These are phyloP conservation scores for Agarophyton chilense DNA, from an alignment of 23 red algal genomes.

Conservation along the genomic window DNA sequence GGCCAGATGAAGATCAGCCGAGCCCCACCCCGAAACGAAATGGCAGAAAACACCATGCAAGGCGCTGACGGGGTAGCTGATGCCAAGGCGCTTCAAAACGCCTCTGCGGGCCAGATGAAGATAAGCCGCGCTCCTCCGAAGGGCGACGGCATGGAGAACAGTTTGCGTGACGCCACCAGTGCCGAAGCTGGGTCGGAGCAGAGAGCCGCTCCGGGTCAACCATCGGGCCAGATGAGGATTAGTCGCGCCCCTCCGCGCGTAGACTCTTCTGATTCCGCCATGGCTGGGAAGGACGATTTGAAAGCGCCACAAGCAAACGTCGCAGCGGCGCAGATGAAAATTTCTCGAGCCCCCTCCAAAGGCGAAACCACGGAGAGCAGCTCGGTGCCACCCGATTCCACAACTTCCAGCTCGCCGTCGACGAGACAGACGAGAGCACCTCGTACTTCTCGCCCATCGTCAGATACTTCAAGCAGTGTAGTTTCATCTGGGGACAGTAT, in stretches of 20 bases:
- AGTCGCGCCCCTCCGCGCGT: constrained; percentile 4
- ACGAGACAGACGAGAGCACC: not conserved
- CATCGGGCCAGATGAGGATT: not conserved
- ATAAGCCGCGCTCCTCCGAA: constrained; percentile 1
- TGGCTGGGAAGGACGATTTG: not conserved
- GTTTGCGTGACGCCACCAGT: not conserved
- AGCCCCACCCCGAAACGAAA: not conserved
- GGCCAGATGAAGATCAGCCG: constrained; percentile 43
- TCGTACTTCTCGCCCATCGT: not conserved
- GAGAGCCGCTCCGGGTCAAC: not conserved
- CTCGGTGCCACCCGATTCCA: not conserved
- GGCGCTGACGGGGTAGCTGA: not conserved
- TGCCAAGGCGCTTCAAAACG: not conserved
- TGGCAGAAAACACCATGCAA: not conserved
- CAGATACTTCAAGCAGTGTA: not conserved
- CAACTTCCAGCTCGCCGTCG: not conserved
- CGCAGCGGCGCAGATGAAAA: not conserved
- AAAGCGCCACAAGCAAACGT: not conserved
- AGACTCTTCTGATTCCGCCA: not conserved
- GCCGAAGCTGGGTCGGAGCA: not conserved
- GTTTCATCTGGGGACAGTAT: not conserved
- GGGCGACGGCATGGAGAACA: not conserved
- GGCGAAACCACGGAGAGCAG: not conserved
- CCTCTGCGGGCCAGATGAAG: not conserved
- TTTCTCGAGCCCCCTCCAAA: not conserved